These are phyloP conservation scores for Coemansia brasiliensis DNA, from an alignment of 192 early-diverging fungal genomes.

Conservation along the genomic window DNA sequence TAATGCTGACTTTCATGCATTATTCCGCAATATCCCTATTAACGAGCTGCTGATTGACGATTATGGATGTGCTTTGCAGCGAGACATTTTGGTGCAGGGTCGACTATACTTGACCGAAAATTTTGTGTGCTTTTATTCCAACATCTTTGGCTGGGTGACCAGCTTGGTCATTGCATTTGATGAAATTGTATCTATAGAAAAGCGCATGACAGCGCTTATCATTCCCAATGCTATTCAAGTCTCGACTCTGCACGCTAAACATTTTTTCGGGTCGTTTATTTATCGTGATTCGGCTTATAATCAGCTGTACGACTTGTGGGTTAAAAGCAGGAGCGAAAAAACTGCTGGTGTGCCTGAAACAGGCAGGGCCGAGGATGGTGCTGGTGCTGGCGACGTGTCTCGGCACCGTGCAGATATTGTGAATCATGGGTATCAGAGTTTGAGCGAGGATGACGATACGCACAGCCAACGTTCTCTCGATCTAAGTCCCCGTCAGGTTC, in stretches of 20 bases:
- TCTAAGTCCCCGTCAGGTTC: neutral
- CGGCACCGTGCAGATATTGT: slow-evolving; percentile 29
- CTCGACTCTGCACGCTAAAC: slow-evolving; percentile 68
- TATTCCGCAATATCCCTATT: slow-evolving; percentile 57
- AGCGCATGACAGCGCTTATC: slow-evolving; percentile 78
- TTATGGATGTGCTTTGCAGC: slow-evolving; percentile 83
- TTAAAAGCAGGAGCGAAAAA: slow-evolving; percentile 40
- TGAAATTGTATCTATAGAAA: slow-evolving; percentile 83
- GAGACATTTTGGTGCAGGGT: slow-evolving; percentile 87
- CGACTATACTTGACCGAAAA: slow-evolving; percentile 79
- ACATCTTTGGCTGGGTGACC: slow-evolving; percentile 90
- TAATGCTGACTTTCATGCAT: slow-evolving; percentile 56
- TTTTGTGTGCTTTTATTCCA: slow-evolving; percentile 81
- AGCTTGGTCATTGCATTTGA: slow-evolving; percentile 72
- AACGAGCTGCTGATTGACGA: slow-evolving; percentile 61
- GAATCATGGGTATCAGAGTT: slow-evolving; percentile 41
- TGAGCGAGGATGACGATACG: slow-evolving; percentile 22
- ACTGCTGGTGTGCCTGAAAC: slow-evolving; percentile 46
- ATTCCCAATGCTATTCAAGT: slow-evolving; percentile 89
- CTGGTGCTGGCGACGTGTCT: slow-evolving; percentile 41
- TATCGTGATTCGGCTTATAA: slow-evolving; percentile 79
- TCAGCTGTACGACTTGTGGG: slow-evolving; percentile 69
- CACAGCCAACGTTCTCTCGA: neutral
- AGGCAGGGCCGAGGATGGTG: slow-evolving; percentile 37
- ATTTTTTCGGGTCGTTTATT: slow-evolving; percentile 85